Base-by-base conservation (phyloP, 345 rosid genomes). In the Bretschneidera sinensis region DNA sequence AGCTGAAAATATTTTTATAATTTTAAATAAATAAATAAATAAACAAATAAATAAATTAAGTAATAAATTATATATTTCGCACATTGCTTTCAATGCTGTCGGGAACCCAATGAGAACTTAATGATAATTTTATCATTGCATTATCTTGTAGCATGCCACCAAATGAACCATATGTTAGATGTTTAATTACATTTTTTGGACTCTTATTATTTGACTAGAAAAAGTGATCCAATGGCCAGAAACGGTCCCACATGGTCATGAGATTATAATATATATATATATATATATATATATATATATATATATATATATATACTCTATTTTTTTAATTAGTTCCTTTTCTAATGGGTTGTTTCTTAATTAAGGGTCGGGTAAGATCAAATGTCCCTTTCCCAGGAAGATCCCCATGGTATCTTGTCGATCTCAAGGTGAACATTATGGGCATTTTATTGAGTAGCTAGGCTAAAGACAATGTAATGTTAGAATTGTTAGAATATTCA, bases 61-160 rank as follows among this genome's bases (percentile, higher is more conserved):
- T 14, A 33, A n/a, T 59, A 59, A 55, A 34, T 33, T 51, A 28
- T 48, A 34, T 60, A 51, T 69, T 18, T 49, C 51, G 53, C 47
- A 63, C 65, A 61, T 74, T 52, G 49, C 64, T 74, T 72, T 79
- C 81, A 61, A 64, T 66, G 78, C 65, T 80, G 81, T 77, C 68
- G 81, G 79, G 54, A 74, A 55, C 74, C 71, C 66, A 60, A 62
- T 69, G 45, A 39, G 6, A 39, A 39, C 45, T 2, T 28, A 28
- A 28, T 28, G 5, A 28, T 28, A 2, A 28, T 28, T 28, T 28
- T 28, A 28, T 28, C 33, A 28, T 28, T 28, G 33, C 33, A 28
- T 28, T 28, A 28, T 2, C 33, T 28, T 2, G 5, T 28, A 28
- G 5, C n/a, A n/a, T n/a, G n/a, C 8, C 33, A 28, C 33, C 33